Percentiles rank a stretch among this genome's conserved stretches.
Conservation (phyloP, 352 stramenopile species). For the Phytophthora pistaciae region DNA sequence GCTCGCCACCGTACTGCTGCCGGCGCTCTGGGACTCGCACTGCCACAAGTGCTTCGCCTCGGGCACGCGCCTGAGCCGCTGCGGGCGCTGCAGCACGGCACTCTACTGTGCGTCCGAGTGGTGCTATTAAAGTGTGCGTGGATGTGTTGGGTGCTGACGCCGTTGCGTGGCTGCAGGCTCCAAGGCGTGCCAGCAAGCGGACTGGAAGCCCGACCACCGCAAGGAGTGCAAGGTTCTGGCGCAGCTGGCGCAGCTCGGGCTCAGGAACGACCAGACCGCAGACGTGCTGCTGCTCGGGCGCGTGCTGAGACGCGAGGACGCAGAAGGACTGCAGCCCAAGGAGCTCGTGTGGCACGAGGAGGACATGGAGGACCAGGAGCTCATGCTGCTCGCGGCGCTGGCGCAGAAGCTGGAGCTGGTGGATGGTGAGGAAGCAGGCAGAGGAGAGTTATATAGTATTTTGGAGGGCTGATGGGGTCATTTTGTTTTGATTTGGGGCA, state of each 20-base stretch:
- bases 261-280: constrained; percentile 50
- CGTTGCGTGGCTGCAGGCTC: constrained; percentile 48
- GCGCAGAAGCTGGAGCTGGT: constrained; percentile 65
- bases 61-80: constrained; percentile 51
- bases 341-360: constrained; percentile 69
- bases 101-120: constrained; percentile 65
- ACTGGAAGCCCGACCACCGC: constrained; percentile 72
- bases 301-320: constrained; percentile 42
- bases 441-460: neutral
- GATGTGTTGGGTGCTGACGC: neutral
- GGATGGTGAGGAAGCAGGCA: constrained; percentile 26
- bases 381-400: constrained; percentile 56
- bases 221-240: constrained; percentile 64
- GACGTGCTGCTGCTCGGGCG: constrained; percentile 68
- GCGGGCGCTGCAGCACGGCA: constrained; percentile 56
- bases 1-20: constrained; percentile 55
- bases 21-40: constrained; percentile 61
- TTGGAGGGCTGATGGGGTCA: neutral
- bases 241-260: constrained; percentile 47
- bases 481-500: constrained; percentile 12
- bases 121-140: neutral
- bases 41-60: constrained; percentile 71
- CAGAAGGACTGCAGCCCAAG: constrained; percentile 20
- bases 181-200: constrained; percentile 60
- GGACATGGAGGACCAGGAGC: constrained; percentile 58